Conservation (phyloP, 176 grass and related monocot species). For the Rhynchospora tenuis region DNA sequence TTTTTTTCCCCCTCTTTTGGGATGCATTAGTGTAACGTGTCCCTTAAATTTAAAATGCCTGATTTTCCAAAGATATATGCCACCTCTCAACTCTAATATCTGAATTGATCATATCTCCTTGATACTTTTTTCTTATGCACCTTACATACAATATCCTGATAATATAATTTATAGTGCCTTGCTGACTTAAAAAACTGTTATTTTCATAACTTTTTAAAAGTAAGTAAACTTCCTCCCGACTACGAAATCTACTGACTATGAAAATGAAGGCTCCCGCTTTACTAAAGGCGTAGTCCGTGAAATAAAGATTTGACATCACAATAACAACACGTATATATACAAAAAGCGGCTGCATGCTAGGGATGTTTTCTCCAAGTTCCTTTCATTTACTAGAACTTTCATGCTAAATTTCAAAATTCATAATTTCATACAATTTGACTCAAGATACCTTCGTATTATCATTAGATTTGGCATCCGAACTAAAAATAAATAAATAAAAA, state of each 20-base stretch:
- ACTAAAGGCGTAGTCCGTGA: not conserved
- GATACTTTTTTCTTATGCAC: not conserved
- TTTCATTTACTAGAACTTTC: too few relatives aligned
- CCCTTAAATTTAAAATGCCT: not conserved
- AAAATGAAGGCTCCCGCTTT: too few relatives aligned
- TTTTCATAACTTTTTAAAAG: not conserved
- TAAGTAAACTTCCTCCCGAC: not conserved
- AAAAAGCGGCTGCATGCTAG: too few relatives aligned
- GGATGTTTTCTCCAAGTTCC: too few relatives aligned
- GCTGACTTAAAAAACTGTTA: not conserved
- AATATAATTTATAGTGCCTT: not conserved
- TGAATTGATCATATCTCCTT: not conserved
- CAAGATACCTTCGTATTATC: too few relatives aligned
- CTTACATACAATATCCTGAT: not conserved
- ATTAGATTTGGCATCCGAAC: too few relatives aligned
- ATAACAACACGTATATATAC: not conserved
- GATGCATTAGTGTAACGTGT: not conserved
- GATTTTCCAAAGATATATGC: not conserved
- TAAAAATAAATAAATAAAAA: too few relatives aligned
- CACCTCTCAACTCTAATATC: not conserved
- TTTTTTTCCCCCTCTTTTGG: not conserved
- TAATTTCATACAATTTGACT: too few relatives aligned
- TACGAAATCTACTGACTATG: not conserved
- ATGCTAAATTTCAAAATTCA: too few relatives aligned
- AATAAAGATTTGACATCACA: not conserved